phyloP scores from a whole-genome alignment of 345 rosid species.

The Excoecaria cochinchinensis region DNA sequence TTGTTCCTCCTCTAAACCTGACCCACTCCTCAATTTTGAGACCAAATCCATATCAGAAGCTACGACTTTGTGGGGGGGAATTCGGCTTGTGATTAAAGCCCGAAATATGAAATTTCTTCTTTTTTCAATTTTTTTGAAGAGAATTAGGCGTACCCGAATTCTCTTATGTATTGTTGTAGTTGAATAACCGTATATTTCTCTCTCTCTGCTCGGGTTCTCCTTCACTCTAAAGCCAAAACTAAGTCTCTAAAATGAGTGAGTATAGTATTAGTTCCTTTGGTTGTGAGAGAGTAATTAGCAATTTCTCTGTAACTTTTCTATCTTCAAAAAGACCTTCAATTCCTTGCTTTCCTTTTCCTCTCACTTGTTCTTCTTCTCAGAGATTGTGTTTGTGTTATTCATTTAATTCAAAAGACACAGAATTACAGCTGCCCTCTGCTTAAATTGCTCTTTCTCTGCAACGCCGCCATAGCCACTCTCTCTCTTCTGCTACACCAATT shows the following conservation, averaged over 20 bases:
- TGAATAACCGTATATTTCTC: not conserved
- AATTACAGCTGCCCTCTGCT: constrained; percentile 37
- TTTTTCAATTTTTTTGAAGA: not conserved
- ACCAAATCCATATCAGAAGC: constrained; percentile 39
- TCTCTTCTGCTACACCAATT: constrained; percentile 44
- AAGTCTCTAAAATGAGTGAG: not conserved
- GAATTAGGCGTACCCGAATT: not conserved
- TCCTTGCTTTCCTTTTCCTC: too few species aligned
- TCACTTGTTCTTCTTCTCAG: too few species aligned
- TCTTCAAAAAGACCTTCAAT: too few species aligned
- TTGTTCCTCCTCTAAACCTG: constrained; percentile 48
- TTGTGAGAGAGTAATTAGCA: too few species aligned
- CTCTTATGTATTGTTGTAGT: not conserved
- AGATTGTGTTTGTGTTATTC: not conserved
- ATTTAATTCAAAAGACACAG: constrained; percentile 28
- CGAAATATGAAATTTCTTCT: constrained; percentile 8
- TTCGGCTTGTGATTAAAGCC: constrained; percentile 2
- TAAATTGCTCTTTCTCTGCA: constrained; percentile 38
- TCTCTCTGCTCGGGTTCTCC: not conserved
- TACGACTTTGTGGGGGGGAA: not conserved
- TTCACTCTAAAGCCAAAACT: not conserved
- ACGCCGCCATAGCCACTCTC: constrained; percentile 66
- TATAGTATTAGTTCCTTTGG: not conserved
- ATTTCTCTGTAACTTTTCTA: not conserved
- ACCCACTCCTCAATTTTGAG: constrained; percentile 37